Conservation (phyloP, 345 rosid species). For the Lepidium didymum region DNA sequence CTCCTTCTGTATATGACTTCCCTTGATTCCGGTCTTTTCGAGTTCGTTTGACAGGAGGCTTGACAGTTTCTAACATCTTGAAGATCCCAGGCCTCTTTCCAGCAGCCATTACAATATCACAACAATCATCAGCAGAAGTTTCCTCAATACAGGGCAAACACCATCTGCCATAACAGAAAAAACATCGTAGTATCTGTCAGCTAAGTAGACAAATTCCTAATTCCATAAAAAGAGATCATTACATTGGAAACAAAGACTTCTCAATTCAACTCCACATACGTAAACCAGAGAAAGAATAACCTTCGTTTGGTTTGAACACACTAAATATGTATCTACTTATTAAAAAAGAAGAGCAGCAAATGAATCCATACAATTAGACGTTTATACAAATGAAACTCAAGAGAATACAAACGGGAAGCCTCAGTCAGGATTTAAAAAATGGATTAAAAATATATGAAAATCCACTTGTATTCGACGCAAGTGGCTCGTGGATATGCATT, state of each 20-base stretch:
- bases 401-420: not conserved
- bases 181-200: not conserved
- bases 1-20: constrained; percentile 32
- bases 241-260: not conserved
- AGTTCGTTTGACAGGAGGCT: constrained; percentile 64
- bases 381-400: not conserved
- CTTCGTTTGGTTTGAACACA: not conserved
- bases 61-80: constrained; percentile 61
- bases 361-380: not conserved
- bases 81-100: constrained; percentile 58
- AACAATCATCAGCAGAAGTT: constrained; percentile 56
- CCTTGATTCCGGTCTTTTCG: constrained; percentile 67
- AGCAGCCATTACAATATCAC: constrained; percentile 61
- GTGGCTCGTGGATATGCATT: too few relatives aligned
- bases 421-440: not conserved
- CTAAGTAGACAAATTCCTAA: not conserved
- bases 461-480: too few relatives aligned
- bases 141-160: constrained; percentile 55
- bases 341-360: not conserved
- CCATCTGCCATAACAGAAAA: constrained; percentile 45
- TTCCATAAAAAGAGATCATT: not conserved
- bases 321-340: not conserved
- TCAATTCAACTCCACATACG: not conserved
- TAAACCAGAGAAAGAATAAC: not conserved
- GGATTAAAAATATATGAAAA: too few relatives aligned